Base-by-base conservation (phyloP, 23 red algal genomes). In the Gracilaria caudata region DNA sequence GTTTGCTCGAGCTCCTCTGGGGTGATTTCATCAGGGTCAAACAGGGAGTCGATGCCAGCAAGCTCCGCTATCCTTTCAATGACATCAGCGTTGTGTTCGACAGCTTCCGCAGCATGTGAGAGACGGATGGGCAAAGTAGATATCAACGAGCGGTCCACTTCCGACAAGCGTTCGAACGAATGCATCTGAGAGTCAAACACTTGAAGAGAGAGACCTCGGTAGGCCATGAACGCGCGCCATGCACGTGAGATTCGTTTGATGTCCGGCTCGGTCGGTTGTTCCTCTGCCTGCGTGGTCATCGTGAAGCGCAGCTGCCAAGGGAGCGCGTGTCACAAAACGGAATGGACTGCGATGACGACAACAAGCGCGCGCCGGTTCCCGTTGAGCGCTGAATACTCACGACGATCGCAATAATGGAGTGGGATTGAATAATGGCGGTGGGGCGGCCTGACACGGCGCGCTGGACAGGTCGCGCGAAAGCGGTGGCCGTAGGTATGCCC, bases 1-100 rank as follows among this genome's bases (percentile, higher is more conserved):
- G 85, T 77, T 38, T 79, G 85, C 28, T 68, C 85, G 5, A 89
- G 55, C 34, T 79, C 43, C 8, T 89, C 57, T 2, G 46, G 38
- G 3, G 33, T 64, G 28, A 89, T 49, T 54, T 68, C 74, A 14
- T 75, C 72, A 4, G 73, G 85, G 24, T 89, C 71, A 51, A 89
- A 89, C 14, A 70, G n/a, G 10, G 19, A 51, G 17, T 68, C 44
- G 20, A 89, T 89, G 13, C 68, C 85, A 46, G 85, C 74, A 34
- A 89, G 85, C n/a, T 64, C 49, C 25, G 85, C 85, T 43, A 89
- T 77, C 39, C 72, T 68, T 79, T 92, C 89, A 32, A 92, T 56
- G 26, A 92, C 39, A 64, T 83, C 79, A 0, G 89, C 89, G 64
- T 92, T 92, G 33, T 84, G 79, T 64, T 92, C 89, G 16, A 84